Conservation (phyloP, 2,329 filamentous ascomycete species). For the Balansia obtecta region DNA sequence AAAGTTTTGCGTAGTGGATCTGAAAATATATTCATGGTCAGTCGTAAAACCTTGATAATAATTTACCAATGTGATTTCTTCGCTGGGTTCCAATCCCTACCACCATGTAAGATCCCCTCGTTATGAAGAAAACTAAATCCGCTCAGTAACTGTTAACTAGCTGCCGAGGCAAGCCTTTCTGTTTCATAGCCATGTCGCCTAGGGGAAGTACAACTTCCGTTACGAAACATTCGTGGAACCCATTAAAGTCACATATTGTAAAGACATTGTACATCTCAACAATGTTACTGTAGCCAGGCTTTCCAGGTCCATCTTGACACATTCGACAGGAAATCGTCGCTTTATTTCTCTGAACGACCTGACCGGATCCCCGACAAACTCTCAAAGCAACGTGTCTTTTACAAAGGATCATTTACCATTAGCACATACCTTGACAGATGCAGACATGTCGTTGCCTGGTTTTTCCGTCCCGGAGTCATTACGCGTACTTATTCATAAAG, state of each 20-base stretch:
- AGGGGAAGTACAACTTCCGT: background rate
- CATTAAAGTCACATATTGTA: background rate
- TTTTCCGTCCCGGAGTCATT: too few species aligned
- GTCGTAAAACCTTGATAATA: background rate
- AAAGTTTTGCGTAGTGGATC: constrained; percentile 1
- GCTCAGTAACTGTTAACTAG: background rate
- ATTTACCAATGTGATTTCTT: background rate
- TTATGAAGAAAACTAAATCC: background rate
- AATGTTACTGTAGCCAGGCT: background rate
- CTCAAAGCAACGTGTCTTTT: background rate
- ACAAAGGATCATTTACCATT: background rate
- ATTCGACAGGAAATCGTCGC: background rate
- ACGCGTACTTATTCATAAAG: too few species aligned
- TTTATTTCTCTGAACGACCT: background rate
- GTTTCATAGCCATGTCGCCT: background rate
- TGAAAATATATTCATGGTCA: background rate
- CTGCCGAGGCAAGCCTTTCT: background rate
- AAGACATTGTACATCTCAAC: background rate
- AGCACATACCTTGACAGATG: background rate
- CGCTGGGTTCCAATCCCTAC: background rate
- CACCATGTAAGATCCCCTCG: background rate
- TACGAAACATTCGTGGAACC: background rate
- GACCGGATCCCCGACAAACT: background rate
- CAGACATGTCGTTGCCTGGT: too few species aligned
- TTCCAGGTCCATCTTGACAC: background rate